Base-by-base conservation (phyloP, 176 grass and related monocot species). In the Aegilops sharonensis region DNA sequence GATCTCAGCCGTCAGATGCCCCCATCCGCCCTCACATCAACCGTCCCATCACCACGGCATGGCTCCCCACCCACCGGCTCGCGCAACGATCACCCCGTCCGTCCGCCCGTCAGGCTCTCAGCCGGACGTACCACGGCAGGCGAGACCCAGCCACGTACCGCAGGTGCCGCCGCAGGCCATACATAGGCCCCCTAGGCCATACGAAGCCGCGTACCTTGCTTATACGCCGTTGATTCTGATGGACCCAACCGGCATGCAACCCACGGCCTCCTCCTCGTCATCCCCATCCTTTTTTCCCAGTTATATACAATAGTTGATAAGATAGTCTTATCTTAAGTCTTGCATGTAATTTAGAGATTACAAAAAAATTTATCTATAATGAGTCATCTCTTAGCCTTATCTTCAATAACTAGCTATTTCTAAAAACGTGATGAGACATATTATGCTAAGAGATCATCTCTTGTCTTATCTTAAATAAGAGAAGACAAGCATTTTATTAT, bases 1-100 rank as follows among this genome's bases (percentile, higher is more conserved):
- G 72, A 72, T 74, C 81, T 11, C 52, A 56, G 77, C 88, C 87
- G 77, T 89, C 82, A 27, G 85, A 82, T 82, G 23, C 72, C 72
- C 72, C 42, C n/a, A 35, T 75, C 47, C 47, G 5, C 62, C 71
- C 10, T 81, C 64, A 21, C 9, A 27, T 14, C 18, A 45, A 54
- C 50, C 59, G 10, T 81, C 77, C 15, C 76, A 89, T 68, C 57
- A 80, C 15, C 43, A 13, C 43, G 47, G 15, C 48, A 52, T 52
- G 48, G 14, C 48, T 52, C 14, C 48, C 48, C 48, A 17, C 48
- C 14, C 5, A 75, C 42, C 72, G 23, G 72, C 39, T n/a, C 40
- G 71, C 72, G 23, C 71, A 47, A 23, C 72, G 3, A 42, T 5
- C 76, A 35, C 52, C 9, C 6, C 31, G 6, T 25, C 70, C 11